Evolutionary conservation across 192 early-diverging fungal species (phyloP).

Genomic region (Coemansia sp.): DNA sequence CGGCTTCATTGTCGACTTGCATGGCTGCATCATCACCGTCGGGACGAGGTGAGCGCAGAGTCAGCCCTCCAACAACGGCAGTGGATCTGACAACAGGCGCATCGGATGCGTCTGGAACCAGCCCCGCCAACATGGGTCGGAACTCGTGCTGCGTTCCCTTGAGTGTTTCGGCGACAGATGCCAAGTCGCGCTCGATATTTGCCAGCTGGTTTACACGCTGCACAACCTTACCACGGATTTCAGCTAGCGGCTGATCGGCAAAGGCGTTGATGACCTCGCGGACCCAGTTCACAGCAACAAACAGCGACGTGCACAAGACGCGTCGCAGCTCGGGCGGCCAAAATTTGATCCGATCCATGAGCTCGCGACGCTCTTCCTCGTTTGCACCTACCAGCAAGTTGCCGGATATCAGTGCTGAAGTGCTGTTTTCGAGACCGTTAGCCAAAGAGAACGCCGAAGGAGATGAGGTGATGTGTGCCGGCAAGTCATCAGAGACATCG

Average conservation of each 20-base stretch:
- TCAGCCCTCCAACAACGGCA: background rate
- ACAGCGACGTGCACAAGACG: constrained; percentile 42
- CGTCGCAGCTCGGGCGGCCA: constrained; percentile 38
- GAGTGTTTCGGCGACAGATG: constrained; percentile 31
- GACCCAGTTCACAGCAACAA: constrained; percentile 60
- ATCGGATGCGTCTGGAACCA: constrained; percentile 40
- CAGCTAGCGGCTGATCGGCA: constrained; percentile 40
- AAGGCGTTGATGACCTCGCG: constrained; percentile 75
- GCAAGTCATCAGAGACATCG: constrained; percentile 7
- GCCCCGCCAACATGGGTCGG: constrained; percentile 30
- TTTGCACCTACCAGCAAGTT: constrained; percentile 30
- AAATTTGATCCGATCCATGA: background rate
- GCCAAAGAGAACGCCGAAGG: constrained; percentile 21
- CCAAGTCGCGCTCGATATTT: constrained; percentile 32
- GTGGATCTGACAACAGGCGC: constrained; percentile 6
- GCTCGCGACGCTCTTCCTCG: constrained; percentile 51
- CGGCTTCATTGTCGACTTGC: background rate
- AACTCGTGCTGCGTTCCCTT: constrained; percentile 29
- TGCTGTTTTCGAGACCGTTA: constrained; percentile 9
- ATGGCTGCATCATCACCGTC: background rate
- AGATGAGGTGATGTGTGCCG: constrained; percentile 33
- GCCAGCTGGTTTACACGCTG: constrained; percentile 44
- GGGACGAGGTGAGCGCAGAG: constrained; percentile 12
- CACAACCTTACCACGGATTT: constrained; percentile 37
- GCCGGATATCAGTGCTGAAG: constrained; percentile 20